These are phyloP conservation scores for Ophiostoma tasmaniense DNA, from an alignment of 2,329 filamentous ascomycete genomes.

Conservation along the genomic window DNA sequence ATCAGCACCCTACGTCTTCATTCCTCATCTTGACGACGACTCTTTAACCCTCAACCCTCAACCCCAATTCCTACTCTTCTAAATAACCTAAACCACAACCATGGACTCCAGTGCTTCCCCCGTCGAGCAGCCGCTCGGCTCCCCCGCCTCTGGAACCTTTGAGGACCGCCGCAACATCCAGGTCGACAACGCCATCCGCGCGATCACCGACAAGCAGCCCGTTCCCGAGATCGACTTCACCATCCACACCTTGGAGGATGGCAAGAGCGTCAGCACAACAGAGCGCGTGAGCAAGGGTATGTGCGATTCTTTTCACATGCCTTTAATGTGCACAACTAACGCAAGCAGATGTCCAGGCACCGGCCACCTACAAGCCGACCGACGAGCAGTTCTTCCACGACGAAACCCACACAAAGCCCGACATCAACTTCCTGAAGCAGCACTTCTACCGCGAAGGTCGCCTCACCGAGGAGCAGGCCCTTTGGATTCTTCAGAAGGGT, in stretches of 20 bases:
- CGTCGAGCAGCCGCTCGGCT: conserved; percentile 28
- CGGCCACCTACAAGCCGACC: conserved; percentile 83
- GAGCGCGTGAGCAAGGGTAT: conserved; percentile 97
- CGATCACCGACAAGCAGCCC: conserved; percentile 89
- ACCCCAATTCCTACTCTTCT: neutral
- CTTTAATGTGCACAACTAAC: neutral
- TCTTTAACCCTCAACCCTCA: too few relatives aligned
- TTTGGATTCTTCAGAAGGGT: conserved; percentile 87
- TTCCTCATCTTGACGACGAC: neutral
- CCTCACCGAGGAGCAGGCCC: conserved; percentile 90
- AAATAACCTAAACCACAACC: conserved; percentile 22
- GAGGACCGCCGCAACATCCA: conserved; percentile 47
- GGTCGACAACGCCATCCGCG: conserved; percentile 84
- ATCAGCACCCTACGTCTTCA: neutral
- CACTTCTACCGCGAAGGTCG: conserved; percentile 97
- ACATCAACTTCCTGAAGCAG: conserved; percentile 91
- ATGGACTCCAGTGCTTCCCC: conserved; percentile 43
- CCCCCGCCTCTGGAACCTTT: neutral
- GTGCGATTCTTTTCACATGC: conserved; percentile 13
- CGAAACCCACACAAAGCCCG: conserved; percentile 76
- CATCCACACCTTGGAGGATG: conserved; percentile 97
- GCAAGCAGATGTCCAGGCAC: conserved; percentile 89
- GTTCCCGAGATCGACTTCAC: conserved; percentile 98
- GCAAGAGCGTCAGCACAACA: conserved; percentile 84
- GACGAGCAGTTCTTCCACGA: conserved; percentile 93